These are phyloP conservation scores for Tylopilus sp. DNA, from an alignment of 768 basidiomycete species.

Conservation along the genomic window DNA sequence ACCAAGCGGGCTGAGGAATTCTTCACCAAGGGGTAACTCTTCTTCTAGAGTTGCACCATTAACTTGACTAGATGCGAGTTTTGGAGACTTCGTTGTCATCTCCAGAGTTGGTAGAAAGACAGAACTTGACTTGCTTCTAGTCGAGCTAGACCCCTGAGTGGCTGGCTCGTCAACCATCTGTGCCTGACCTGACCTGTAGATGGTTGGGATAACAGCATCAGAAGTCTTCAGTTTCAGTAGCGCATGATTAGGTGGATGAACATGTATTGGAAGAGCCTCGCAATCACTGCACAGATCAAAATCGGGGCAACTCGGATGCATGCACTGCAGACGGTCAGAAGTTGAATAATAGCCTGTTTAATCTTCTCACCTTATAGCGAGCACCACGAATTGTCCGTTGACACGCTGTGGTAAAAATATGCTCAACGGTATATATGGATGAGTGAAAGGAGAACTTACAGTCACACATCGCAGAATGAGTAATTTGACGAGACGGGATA, in stretches of 20 bases:
- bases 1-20: constrained; percentile 23
- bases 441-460: constrained; percentile 25
- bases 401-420: constrained; percentile 37
- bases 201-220: constrained; percentile 46
- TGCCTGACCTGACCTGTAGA: constrained; percentile 30
- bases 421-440: not conserved
- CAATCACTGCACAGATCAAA: constrained; percentile 79
- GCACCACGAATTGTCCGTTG: constrained; percentile 50
- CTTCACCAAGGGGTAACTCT: constrained; percentile 8
- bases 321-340: constrained; percentile 52
- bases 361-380: constrained; percentile 65
- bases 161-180: not conserved
- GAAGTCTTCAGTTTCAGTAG: constrained; percentile 68
- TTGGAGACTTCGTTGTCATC: not conserved
- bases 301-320: constrained; percentile 73
- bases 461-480: constrained; percentile 63
- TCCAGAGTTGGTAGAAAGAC: not conserved
- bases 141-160: not conserved
- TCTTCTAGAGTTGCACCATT: not conserved
- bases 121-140: not conserved
- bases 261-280: constrained; percentile 73
- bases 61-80: not conserved
- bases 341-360: not conserved
- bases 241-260: constrained; percentile 70
- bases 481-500: constrained; percentile 11